These are phyloP conservation scores for Perkinsus olseni DNA, from an alignment of 169 alveolate species.

Conservation along the genomic window DNA sequence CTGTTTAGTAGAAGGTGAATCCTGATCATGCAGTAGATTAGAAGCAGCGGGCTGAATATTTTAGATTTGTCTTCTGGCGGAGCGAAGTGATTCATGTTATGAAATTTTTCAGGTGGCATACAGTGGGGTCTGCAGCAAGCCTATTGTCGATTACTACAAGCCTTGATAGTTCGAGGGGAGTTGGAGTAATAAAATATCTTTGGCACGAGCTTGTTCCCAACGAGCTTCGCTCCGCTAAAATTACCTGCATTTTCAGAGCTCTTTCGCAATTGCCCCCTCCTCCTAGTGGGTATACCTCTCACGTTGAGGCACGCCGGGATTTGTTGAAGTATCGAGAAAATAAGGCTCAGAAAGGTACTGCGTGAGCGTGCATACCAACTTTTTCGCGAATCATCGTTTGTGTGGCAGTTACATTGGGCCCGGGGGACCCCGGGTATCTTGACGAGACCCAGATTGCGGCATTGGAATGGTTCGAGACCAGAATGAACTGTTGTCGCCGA, in stretches of 20 bases:
- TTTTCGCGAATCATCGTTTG: not conserved
- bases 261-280: not conserved
- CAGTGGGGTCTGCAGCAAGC: not conserved
- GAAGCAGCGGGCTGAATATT: no score
- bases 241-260: not conserved
- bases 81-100: not conserved
- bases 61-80: not conserved
- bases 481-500: not conserved
- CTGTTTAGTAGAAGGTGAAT: no score
- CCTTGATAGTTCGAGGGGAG: not conserved
- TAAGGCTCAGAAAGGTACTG: not conserved
- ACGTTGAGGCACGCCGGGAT: not conserved
- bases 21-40: no score
- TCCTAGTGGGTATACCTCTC: not conserved
- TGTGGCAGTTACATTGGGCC: not conserved
- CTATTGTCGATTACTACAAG: not conserved
- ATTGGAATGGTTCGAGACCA: not conserved
- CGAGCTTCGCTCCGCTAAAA: no score
- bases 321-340: not conserved
- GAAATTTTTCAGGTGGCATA: not conserved
- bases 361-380: not conserved
- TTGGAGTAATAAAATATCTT: not conserved
- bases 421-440: not conserved
- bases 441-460: not conserved
- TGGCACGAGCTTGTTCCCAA: no score